Evolutionary conservation across 345 rosid genomes (phyloP).

Genomic region (Raphanus sativus): DNA sequence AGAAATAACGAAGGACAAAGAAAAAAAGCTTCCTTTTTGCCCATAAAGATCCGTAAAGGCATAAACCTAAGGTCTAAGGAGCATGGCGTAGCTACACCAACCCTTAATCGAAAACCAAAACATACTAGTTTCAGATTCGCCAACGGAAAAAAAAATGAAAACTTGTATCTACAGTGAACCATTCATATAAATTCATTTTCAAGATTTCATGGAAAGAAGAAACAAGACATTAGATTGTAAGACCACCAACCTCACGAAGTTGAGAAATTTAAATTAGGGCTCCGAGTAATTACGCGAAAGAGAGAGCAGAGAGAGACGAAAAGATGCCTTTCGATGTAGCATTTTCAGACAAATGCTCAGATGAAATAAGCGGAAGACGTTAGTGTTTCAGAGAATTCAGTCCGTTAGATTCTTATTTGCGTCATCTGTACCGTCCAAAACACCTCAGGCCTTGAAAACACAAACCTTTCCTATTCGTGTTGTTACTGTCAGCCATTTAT

Average conservation of each 20-base stretch:
- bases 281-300: not conserved
- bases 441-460: not conserved
- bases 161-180: not conserved
- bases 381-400: slow-evolving; percentile 12
- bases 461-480: not conserved
- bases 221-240: not conserved
- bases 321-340: not conserved
- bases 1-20: not conserved
- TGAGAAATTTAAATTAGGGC: not conserved
- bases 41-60: slow-evolving; percentile 11
- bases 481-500: not conserved
- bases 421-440: slow-evolving; percentile 32
- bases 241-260: slow-evolving; percentile 12
- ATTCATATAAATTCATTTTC: not conserved
- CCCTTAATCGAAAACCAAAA: slow-evolving; percentile 1
- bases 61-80: not conserved
- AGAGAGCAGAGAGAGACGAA: not conserved
- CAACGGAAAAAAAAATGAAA: not conserved
- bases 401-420: slow-evolving; percentile 33
- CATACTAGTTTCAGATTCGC: slow-evolving; percentile 13
- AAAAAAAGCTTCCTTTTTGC: not conserved
- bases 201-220: not conserved
- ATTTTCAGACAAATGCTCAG: slow-evolving; percentile 13
- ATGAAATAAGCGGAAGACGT: slow-evolving; percentile 8
- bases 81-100: not conserved